These are phyloP conservation scores for Solanum arcanum DNA, from an alignment of 257 asterid species.

Conservation along the genomic window DNA sequence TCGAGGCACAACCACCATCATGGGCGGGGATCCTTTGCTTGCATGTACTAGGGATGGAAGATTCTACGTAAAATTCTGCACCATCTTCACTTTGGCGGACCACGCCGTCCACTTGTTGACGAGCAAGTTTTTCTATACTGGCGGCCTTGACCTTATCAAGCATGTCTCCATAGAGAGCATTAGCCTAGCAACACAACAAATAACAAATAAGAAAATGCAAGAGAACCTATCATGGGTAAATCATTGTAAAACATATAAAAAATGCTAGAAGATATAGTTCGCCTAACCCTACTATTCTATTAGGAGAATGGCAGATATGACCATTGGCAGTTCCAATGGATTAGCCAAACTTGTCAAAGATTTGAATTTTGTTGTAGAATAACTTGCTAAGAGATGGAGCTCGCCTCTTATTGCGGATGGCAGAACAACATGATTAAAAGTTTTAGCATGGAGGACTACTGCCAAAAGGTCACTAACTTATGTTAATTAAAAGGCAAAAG, in stretches of 20 bases:
- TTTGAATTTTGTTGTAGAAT: neutral
- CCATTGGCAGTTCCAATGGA: neutral
- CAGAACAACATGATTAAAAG: neutral
- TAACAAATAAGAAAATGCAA: neutral
- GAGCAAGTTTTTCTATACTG: conserved; percentile 62
- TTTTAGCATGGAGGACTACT: neutral
- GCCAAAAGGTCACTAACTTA: neutral
- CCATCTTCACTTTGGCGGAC: conserved; percentile 90
- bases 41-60: conserved; percentile 67
- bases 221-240: neutral
- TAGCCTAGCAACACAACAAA: conserved; percentile 36
- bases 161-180: conserved; percentile 66
- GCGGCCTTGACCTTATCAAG: conserved; percentile 42
- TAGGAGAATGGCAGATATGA: neutral
- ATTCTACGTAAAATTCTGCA: conserved; percentile 68
- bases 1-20: conserved; percentile 75
- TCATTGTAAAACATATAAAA: neutral
- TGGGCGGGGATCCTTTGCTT: conserved; percentile 86
- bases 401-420: neutral
- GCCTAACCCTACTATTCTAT: neutral
- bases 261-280: neutral
- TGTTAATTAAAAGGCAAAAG: neutral
- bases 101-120: conserved; percentile 84
- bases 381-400: neutral
- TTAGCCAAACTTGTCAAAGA: neutral